These are phyloP conservation scores for Cladophialophora yegresii DNA, from an alignment of 2,329 filamentous ascomycete species.

Conservation along the genomic window DNA sequence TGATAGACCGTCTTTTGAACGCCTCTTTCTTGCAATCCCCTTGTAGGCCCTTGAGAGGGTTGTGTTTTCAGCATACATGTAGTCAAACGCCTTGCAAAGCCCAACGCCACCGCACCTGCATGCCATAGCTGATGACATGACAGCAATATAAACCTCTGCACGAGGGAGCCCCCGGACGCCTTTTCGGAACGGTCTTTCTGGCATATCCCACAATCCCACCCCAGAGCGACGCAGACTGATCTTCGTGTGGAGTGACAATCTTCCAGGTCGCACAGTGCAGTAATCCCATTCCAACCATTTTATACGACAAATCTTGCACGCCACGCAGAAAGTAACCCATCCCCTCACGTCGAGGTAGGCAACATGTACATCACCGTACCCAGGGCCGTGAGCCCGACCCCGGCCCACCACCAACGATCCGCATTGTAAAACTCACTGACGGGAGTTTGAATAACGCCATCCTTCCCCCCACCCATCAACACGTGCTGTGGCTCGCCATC, in stretches of 20 bases:
- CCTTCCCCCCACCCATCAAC: constrained; percentile 34
- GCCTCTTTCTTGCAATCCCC: neutral
- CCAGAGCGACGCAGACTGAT: neutral
- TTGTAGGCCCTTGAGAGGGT: neutral
- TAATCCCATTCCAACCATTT: neutral
- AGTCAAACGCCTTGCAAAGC: neutral
- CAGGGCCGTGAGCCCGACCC: constrained; percentile 50
- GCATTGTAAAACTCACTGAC: constrained; percentile 43
- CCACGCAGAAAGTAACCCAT: neutral
- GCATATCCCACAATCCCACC: neutral
- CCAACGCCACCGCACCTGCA: neutral
- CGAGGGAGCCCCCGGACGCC: neutral
- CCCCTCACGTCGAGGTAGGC: constrained; percentile 25
- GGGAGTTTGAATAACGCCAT: constrained; percentile 38
- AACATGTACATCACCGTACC: constrained; percentile 44
- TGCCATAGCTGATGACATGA: neutral
- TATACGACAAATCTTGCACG: neutral
- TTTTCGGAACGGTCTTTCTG: neutral
- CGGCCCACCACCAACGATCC: constrained; percentile 53
- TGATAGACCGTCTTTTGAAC: neutral
- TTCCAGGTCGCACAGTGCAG: neutral
- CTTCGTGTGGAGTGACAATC: neutral
- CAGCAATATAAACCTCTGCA: neutral
- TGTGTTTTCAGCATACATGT: neutral
- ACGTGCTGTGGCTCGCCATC: constrained; percentile 28